These are phyloP conservation scores for Ceratobasidium sp. DNA, from an alignment of 1,284 basidiomycete species.

Conservation along the genomic window DNA sequence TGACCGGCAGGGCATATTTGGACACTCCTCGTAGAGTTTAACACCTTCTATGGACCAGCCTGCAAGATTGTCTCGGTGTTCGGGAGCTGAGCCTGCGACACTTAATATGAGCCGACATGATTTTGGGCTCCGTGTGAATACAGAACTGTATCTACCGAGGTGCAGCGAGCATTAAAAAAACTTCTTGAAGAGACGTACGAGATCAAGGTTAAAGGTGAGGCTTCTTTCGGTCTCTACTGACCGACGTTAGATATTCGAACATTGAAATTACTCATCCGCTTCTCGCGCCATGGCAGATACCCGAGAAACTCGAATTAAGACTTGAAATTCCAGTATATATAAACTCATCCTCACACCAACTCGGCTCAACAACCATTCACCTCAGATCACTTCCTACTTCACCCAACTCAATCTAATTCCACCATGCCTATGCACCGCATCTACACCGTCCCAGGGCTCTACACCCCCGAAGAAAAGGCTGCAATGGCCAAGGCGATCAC, in stretches of 20 bases:
- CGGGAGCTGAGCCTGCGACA: too few relatives aligned
- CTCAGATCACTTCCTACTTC: too few relatives aligned
- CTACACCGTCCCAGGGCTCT: slow-evolving; percentile 26
- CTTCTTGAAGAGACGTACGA: neutral
- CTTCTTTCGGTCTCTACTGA: neutral
- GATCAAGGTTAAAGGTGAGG: neutral
- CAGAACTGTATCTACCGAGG: neutral
- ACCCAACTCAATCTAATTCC: neutral
- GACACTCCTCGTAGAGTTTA: neutral
- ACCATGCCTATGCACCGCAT: slow-evolving; percentile 40
- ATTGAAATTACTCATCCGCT: neutral
- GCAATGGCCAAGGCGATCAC: slow-evolving; percentile 24
- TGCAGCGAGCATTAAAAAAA: neutral
- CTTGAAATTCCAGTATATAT: neutral
- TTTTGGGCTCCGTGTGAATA: too few relatives aligned
- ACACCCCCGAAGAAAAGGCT: slow-evolving; percentile 11
- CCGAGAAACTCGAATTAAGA: neutral
- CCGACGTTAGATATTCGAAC: neutral
- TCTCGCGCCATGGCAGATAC: neutral
- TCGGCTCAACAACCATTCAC: too few relatives aligned
- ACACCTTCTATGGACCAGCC: neutral
- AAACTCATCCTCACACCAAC: neutral
- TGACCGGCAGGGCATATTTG: neutral
- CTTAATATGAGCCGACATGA: too few relatives aligned
- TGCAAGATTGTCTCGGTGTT: neutral